Evolutionary conservation across 768 basidiomycete genomes (phyloP).

Genomic region (Leccinum longicurvipes): DNA sequence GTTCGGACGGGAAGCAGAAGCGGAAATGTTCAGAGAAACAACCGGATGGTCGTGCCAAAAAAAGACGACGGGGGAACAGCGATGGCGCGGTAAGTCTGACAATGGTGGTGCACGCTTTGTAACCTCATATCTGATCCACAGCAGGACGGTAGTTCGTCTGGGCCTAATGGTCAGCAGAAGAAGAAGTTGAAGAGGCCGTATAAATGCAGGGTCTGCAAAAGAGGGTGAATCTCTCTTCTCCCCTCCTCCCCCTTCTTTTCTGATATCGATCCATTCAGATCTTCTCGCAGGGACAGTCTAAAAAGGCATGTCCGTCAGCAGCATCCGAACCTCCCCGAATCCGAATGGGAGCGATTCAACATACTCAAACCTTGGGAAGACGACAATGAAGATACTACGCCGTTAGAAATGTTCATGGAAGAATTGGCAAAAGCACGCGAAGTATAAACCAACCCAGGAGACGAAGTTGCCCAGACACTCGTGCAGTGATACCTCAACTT

Average conservation of each 20-base stretch:
- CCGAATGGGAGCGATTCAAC: background rate
- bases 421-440: background rate
- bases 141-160: background rate
- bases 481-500: background rate
- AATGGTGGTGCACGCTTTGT: background rate
- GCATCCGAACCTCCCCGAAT: background rate
- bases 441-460: background rate
- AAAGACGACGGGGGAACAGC: background rate
- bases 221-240: background rate
- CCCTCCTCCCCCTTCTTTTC: background rate
- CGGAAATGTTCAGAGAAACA: too few relatives aligned
- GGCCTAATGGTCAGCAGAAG: background rate
- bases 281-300: constrained; percentile 5
- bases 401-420: background rate
- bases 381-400: background rate
- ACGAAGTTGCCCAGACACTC: too few relatives aligned
- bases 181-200: background rate
- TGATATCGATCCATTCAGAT: background rate
- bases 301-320: constrained; percentile 2
- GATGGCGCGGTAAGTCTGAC: background rate
- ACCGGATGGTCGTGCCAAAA: background rate
- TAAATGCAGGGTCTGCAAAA: background rate
- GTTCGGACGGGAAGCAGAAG: background rate
- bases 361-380: background rate
- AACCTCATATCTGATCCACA: background rate